Percentiles rank a stretch among this genome's conserved stretches.
Evolutionary conservation across 768 basidiomycete genomes (phyloP).

Genomic region (Bullera alba): DNA sequence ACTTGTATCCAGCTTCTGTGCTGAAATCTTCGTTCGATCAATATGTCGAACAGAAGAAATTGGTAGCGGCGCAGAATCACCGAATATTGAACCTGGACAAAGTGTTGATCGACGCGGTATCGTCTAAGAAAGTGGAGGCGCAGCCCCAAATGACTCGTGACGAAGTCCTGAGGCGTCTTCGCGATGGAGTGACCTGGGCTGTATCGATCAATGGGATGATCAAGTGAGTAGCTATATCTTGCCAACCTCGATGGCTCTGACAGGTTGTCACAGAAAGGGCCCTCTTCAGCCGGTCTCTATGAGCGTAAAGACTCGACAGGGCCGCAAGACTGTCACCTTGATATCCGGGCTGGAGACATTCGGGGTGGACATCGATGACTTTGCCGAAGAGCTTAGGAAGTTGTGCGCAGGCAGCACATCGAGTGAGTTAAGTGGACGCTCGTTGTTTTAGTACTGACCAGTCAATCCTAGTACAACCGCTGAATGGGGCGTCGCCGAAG

Average conservation of each 20-base stretch:
- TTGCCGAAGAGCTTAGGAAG: slow-evolving; percentile 71
- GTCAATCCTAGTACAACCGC: slow-evolving; percentile 22
- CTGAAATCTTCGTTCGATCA: slow-evolving; percentile 49
- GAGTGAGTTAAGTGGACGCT: slow-evolving; percentile 50
- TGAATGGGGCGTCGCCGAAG: slow-evolving; percentile 34
- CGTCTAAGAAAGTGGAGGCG: slow-evolving; percentile 40
- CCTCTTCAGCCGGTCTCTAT: slow-evolving; percentile 63
- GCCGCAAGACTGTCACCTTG: slow-evolving; percentile 66
- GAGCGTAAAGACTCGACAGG: slow-evolving; percentile 65
- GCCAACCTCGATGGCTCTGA: neutral
- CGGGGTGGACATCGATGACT: slow-evolving; percentile 59
- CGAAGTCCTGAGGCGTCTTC: slow-evolving; percentile 42
- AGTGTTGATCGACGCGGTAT: slow-evolving; percentile 40
- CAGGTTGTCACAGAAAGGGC: slow-evolving; percentile 60
- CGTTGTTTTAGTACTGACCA: neutral
- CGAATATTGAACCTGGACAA: slow-evolving; percentile 65
- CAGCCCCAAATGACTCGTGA: slow-evolving; percentile 47
- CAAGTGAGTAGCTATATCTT: slow-evolving; percentile 23
- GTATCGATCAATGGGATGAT: slow-evolving; percentile 47
- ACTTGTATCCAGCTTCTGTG: slow-evolving; percentile 10
- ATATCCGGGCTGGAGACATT: slow-evolving; percentile 77
- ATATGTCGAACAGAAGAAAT: slow-evolving; percentile 58
- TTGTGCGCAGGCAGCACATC: slow-evolving; percentile 73
- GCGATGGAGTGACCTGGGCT: slow-evolving; percentile 27
- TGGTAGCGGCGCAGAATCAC: slow-evolving; percentile 62